phyloP scores from a whole-genome alignment of 371 early-diverging fungal genomes.

The Mucor velutinosus region DNA sequence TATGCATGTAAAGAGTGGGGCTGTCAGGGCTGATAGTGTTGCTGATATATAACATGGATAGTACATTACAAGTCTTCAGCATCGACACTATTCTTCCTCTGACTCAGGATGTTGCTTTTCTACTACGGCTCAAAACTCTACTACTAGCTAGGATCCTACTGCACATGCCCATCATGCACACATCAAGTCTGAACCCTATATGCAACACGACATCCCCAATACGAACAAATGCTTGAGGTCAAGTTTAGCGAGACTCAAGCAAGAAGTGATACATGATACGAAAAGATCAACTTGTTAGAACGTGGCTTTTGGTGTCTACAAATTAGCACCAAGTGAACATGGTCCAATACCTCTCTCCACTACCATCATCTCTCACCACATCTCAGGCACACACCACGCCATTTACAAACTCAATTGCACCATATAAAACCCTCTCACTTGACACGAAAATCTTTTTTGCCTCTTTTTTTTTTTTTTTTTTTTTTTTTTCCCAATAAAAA shows the following conservation, averaged over 20 bases:
- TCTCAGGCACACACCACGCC: background rate
- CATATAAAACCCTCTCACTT: background rate
- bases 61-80: too few species aligned
- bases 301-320: background rate
- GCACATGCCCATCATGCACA: too few species aligned
- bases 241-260: background rate
- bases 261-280: background rate
- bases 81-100: too few species aligned
- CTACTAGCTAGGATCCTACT: too few species aligned
- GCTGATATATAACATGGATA: background rate
- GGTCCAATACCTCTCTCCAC: too few species aligned
- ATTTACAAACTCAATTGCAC: background rate
- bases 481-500: background rate
- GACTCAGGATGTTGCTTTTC: too few species aligned
- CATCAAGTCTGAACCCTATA: too few species aligned
- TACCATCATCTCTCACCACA: too few species aligned
- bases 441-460: conserved; percentile 4
- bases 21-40: background rate
- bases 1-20: background rate
- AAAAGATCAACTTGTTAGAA: background rate
- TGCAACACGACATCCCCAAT: background rate
- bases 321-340: too few species aligned
- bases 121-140: too few species aligned
- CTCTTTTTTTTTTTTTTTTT: background rate
- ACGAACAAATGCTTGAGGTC: background rate